Conservation (phyloP, 257 asterid genomes). For the Solanum corneliomulleri region DNA sequence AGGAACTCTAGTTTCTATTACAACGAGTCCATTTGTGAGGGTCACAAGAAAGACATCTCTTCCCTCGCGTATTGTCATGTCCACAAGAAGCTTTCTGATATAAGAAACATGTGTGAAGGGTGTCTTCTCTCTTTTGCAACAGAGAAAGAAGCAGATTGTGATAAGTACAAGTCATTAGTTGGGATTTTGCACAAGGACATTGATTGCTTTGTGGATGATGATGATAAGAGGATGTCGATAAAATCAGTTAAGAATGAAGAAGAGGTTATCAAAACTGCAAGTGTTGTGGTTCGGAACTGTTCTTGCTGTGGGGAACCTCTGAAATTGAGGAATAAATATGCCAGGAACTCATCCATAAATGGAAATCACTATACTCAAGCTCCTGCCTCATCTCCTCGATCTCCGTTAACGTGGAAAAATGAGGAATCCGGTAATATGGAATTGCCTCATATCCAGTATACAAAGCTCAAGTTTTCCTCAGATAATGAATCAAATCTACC, state of each 20-base stretch:
- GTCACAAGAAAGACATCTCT: constrained; percentile 69
- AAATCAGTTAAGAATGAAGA: constrained; percentile 35
- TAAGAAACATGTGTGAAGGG: constrained; percentile 59
- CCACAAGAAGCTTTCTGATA: constrained; percentile 61
- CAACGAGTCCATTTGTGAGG: constrained; percentile 71
- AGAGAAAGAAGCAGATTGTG: constrained; percentile 40
- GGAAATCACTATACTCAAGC: background rate
- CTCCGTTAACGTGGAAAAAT: constrained; percentile 23
- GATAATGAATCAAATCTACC: constrained; percentile 38
- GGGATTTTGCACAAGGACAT: constrained; percentile 58
- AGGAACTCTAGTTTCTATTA: constrained; percentile 44
- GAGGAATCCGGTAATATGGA: constrained; percentile 32
- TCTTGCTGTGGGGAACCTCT: constrained; percentile 80
- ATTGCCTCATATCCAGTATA: constrained; percentile 35
- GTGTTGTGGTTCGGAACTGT: constrained; percentile 24
- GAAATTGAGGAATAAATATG: constrained; percentile 29
- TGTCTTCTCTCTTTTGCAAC: constrained; percentile 64
- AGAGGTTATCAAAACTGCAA: constrained; percentile 9
- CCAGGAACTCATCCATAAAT: constrained; percentile 37
- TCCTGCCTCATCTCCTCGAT: constrained; percentile 58
- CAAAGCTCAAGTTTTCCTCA: constrained; percentile 46
- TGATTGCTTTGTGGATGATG: constrained; percentile 31
- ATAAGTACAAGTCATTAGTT: constrained; percentile 40
- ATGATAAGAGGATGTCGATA: constrained; percentile 11
- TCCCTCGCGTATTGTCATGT: constrained; percentile 80